phyloP scores from a whole-genome alignment of 2,329 filamentous ascomycete species.

The Falciphora oryzae region DNA sequence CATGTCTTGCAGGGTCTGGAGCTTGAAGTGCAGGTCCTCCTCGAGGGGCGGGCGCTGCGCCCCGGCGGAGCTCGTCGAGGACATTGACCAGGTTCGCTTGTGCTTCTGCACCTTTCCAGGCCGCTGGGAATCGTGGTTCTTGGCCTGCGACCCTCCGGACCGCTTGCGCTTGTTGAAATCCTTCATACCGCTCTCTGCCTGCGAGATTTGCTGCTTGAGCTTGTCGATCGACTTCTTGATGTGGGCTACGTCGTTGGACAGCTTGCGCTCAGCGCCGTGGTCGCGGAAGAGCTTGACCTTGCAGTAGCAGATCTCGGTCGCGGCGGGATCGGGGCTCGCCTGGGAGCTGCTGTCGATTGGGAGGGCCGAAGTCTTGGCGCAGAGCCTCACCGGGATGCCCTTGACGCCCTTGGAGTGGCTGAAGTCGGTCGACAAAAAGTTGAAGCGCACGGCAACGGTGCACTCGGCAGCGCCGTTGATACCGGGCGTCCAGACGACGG shows the following conservation, averaged over 20 bases:
- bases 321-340: slow-evolving; percentile 36
- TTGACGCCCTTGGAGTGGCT: slow-evolving; percentile 99
- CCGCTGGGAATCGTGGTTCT: slow-evolving; percentile 43
- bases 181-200: slow-evolving; percentile 63
- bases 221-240: slow-evolving; percentile 97
- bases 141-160: slow-evolving; percentile 37
- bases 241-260: slow-evolving; percentile 90
- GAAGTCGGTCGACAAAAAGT: slow-evolving; percentile 97
- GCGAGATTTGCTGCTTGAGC: slow-evolving; percentile 85
- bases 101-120: slow-evolving; percentile 85
- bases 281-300: slow-evolving; percentile 97
- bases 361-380: slow-evolving; percentile 77
- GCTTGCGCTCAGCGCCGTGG: slow-evolving; percentile 89
- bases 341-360: slow-evolving; percentile 32
- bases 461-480: slow-evolving; percentile 66
- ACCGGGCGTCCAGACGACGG: slow-evolving; percentile 78
- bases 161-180: slow-evolving; percentile 62
- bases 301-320: slow-evolving; percentile 80
- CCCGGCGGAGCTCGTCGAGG: slow-evolving; percentile 63
- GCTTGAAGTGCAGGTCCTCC: slow-evolving; percentile 73
- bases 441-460: slow-evolving; percentile 87
- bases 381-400: slow-evolving; percentile 88
- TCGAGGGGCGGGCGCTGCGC: slow-evolving; percentile 48
- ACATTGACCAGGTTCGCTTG: slow-evolving; percentile 93
- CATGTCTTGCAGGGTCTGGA: slow-evolving; percentile 78